Conservation (phyloP, 148 eudicot species). For the Chenopodium formosanum region DNA sequence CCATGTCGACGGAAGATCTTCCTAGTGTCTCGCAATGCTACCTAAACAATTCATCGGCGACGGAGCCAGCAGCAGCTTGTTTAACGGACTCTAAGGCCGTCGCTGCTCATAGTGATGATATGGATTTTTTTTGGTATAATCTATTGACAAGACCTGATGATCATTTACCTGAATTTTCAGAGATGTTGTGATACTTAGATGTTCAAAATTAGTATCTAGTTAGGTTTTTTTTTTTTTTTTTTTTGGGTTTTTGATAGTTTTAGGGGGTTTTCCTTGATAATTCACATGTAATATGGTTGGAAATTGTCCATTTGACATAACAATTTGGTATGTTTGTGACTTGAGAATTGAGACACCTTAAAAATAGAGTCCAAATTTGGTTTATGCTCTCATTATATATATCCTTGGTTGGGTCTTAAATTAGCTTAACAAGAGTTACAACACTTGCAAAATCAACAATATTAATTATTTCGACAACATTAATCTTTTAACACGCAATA, state of each 20-base stretch:
- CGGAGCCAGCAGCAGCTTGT: conserved; percentile 1
- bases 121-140: conserved; percentile 59
- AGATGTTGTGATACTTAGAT: conserved; percentile 12
- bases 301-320: conserved; percentile 17
- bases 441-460: not conserved
- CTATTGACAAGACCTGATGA: conserved; percentile 42
- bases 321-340: not conserved
- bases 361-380: conserved; percentile 2
- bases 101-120: conserved; percentile 23
- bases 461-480: no score
- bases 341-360: conserved; percentile 2
- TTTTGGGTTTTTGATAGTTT: not conserved
- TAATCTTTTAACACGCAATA: no score
- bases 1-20: conserved; percentile 29
- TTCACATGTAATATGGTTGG: conserved; percentile 18
- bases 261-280: not conserved
- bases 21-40: not conserved
- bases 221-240: not conserved
- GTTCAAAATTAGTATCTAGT: conserved; percentile 9
- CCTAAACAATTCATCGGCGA: not conserved
- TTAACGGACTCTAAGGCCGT: not conserved
- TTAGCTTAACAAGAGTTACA: not conserved
- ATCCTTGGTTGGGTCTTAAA: not conserved
- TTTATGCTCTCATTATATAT: not conserved
- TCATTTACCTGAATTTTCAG: conserved; percentile 34